phyloP scores from a whole-genome alignment of 805 yeast genomes.

The Komagataella phaffii region DNA sequence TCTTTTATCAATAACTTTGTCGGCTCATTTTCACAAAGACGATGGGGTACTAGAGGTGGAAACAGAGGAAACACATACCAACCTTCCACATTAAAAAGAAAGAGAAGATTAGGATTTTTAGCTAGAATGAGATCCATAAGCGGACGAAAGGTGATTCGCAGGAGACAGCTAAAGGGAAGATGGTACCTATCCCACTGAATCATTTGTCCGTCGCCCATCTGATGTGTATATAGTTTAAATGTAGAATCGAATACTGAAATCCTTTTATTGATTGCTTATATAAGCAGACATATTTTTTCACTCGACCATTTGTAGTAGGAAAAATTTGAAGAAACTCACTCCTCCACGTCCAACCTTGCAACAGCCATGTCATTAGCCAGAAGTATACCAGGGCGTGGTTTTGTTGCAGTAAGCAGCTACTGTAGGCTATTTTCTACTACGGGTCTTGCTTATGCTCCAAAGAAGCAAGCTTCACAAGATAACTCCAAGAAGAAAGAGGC shows the following conservation, averaged over 20 bases:
- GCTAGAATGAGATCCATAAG: slow-evolving; percentile 63
- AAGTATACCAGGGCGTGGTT: not conserved
- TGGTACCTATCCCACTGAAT: slow-evolving; percentile 77
- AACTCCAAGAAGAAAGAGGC: slow-evolving; percentile 1
- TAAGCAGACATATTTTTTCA: not conserved
- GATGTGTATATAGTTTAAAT: not conserved
- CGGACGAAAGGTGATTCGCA: slow-evolving; percentile 66
- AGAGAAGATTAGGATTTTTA: slow-evolving; percentile 81
- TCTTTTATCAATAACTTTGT: not conserved
- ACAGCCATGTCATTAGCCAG: not conserved
- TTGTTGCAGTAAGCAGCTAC: not conserved
- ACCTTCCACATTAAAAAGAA: slow-evolving; percentile 83
- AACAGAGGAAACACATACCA: slow-evolving; percentile 90
- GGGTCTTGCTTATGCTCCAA: not conserved
- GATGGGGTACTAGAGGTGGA: slow-evolving; percentile 45
- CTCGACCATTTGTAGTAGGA: not conserved
- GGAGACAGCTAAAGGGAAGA: slow-evolving; percentile 81
- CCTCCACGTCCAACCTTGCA: not conserved
- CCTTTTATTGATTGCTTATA: not conserved
- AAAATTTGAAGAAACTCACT: not conserved
- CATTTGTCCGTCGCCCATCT: not conserved
- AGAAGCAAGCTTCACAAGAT: not conserved
- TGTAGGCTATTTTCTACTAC: not conserved
- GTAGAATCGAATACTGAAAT: not conserved
- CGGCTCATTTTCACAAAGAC: slow-evolving; percentile 10